Conservation (phyloP, 768 basidiomycete species). For the Pleurotus giganteus region DNA sequence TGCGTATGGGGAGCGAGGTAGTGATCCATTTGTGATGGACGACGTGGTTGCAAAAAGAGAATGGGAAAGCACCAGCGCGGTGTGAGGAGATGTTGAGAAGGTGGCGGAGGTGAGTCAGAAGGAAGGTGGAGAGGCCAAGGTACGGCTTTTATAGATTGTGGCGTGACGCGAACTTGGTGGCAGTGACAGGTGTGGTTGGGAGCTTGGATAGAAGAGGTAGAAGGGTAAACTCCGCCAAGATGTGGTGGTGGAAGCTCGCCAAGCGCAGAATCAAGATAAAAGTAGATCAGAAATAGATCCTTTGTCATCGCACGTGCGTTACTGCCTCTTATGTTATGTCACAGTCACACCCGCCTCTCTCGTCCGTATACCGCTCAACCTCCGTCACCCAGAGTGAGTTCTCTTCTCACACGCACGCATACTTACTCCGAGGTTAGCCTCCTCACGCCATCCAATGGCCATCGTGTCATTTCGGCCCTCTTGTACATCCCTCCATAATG, state of each 20-base stretch:
- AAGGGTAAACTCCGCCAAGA: conserved; percentile 3
- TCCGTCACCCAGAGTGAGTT: not conserved
- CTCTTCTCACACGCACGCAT: no score
- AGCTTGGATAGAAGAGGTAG: not conserved
- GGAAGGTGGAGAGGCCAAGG: not conserved
- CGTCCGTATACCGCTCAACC: not conserved
- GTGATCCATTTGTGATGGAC: conserved; percentile 50
- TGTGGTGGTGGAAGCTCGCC: conserved; percentile 3
- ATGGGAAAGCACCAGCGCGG: not conserved
- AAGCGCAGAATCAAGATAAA: not conserved
- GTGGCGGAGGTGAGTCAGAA: not conserved
- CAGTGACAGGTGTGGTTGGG: conserved; percentile 1
- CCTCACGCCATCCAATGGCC: no score
- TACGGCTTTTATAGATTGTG: conserved; percentile 8
- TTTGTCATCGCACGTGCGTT: conserved; percentile 4
- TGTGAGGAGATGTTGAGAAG: not conserved
- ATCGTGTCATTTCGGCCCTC: no score
- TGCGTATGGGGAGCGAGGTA: conserved; percentile 72
- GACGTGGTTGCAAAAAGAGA: not conserved
- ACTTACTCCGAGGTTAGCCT: no score
- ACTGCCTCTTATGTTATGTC: not conserved
- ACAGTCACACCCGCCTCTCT: not conserved
- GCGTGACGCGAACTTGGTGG: conserved; percentile 8
- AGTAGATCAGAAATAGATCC: not conserved
- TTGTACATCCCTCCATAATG: no score